Base-by-base conservation (phyloP, 176 grass and related monocot genomes). In the Oryza officinalis region DNA sequence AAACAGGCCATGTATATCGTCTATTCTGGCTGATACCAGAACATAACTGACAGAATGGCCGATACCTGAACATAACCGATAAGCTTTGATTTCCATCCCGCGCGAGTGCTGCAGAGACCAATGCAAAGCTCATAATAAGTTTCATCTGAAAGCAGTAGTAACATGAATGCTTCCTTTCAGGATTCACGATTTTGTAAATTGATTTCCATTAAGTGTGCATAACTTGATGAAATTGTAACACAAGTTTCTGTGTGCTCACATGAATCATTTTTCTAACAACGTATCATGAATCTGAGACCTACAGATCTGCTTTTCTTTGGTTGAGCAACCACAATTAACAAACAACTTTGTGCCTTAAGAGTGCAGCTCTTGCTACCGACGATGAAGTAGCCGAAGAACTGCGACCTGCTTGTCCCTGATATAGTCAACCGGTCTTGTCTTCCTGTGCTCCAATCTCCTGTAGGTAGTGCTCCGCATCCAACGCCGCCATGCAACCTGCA, bases 391-490 rank as follows among this genome's bases (percentile, higher is more conserved):
- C 47, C 20, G 10, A 33, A 18, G 26, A 15, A 23, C 32, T 70
- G 26, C 12, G 9, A 46, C n/a, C 75, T 63, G 43, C 38, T 82
- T 71, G 57, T 23, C 45, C 60, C 33, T 79, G 35, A 80, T 67
- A 63, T 80, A 83, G 92, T 94, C 93, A 92, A 92, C 88, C 80
- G 6, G 82, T 78, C 85, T 95, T 92, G 38, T 81, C 91, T 47
- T 94, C 86, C 80, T 91, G 91, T 81, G 87, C 75, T 74, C 89
- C 97, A 80, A 96, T 57, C 81, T 92, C 89, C 74, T 94, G 97
- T 63, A 99, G 88, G 70, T 96, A 96, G 84, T 99, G 97, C 59
- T 96, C 97, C 27, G 97, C 97, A 87, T 99, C 97, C 84, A 96
- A 77, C 49, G 93, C 93, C 25, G 97, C 97, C 97, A 94, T 99